Evolutionary conservation across 805 yeast species (phyloP), one percentile per base, ranked within the genome.

Genomic region (Candida methanosorbosa): DNA sequence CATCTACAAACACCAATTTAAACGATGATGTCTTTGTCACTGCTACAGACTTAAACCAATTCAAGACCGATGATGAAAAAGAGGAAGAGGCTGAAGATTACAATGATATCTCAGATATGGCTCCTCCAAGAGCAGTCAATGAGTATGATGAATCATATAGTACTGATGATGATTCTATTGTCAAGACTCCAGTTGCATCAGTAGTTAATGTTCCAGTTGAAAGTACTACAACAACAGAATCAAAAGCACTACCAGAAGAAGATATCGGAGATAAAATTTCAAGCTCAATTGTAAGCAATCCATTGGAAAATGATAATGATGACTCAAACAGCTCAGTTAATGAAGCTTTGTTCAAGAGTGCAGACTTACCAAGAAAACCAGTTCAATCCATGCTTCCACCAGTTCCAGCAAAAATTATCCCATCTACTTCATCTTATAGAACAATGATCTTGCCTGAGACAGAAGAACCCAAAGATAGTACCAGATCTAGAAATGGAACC

Each of bases 21-120:
- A 38, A 42, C 6, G n/a, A n/a, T n/a, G 67, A 62, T 23, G 53
- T 58, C 3, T 63, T 50, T 45, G 61, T 58, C 12, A 63, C 68
- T 2, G 68, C 68, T 1, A 49, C 63, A 0, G 65, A 63, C 35
- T 52, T 63, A 19, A 47, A 9, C 23, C 8, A 11, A 9, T 11
- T 11, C 11, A 8, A 11, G 8, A 11, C 8, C 11, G 23, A 21
- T 21, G 23, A 9, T 21, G 11, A 21, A 24, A 24, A 6, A 12
- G 27, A 8, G 6, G 27, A 8, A 24, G 15, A 24, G 12, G 9
- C 15, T 9, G 14, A 17, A 17, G 9, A 28, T 7, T 8, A 7
- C 18, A 14, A 28, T 18, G 9, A 11, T 28, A 17, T 18, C 12
- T 5, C 5, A 11, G 18, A 17, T 24, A 17, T n/a, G 12, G 21